Evolutionary conservation across 164 flowering plant species (phyloP), one percentile per base, ranked within the genome.

Genomic region (Liquidambar formosana): DNA sequence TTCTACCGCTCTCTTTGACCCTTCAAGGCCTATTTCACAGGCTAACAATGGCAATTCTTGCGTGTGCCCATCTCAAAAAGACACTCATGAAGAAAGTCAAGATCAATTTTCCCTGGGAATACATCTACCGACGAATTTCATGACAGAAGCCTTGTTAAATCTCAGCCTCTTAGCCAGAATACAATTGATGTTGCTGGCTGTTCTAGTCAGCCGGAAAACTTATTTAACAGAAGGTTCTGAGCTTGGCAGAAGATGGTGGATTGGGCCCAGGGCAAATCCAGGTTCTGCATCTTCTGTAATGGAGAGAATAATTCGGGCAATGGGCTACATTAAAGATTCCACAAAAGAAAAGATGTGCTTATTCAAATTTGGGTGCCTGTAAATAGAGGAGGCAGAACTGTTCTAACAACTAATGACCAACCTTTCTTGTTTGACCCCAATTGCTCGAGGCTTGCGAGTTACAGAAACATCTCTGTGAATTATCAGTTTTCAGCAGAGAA

Each of bases 321-420:
- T 92, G 56, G 70, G 62, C 22, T 58, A 65, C 76, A 82, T 94
- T 9, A 80, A 72, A 63, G 80, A 83, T 10, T 68, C 79, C 19
- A 65, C 81, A 10, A 80, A 61, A 67, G 78, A 84, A 8, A 85
- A 79, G 84, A 88, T 80, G 77, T 80, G 28, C 93, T 95, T 28
- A 74, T 91, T 62, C 97, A 95, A 70, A 65, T 92, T 68, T 94
- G 99, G 98, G 84, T 89, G 18, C 98, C 97, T 21, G 74, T 83
- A 22, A 77, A 79, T 66, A 82, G 72, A 74, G 88, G 86, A 54
- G 86, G 81, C 43, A 81, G 65, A 59, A 71, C 59, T 57, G 83
- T 92, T 61, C 80, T 94, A 51, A 87, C 84, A 19, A 90, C 95
- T 3, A 70, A 47, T 57, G 79, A 78, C 56, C 94, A 89, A 38